Evolutionary conservation across 1,139 yeast species (phyloP), one percentile per base, ranked within the genome.

Genomic region (Debaryomyces coudertii): DNA sequence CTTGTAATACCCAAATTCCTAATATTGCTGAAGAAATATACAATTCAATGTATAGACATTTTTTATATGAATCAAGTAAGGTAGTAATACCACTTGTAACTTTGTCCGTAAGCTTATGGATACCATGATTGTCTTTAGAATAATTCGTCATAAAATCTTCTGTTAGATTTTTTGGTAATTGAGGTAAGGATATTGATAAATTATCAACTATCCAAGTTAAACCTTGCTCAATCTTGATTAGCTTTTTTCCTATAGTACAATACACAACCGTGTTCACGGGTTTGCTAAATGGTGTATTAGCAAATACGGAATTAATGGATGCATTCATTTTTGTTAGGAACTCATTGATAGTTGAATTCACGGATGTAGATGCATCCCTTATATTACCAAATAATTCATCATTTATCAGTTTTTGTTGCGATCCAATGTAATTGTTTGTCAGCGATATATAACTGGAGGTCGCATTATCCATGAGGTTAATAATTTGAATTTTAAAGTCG

Each of bases 171-270:
- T 34, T 16, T 2, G 55, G 53, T 16, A 57, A 14, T 14, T 15
- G 57, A 0, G 97, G 97, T 1, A 92, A 60, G 0, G 68, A 52
- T 1, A 92, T 67, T 12, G 79, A 71, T 2, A 92, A 76, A 53
- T 87, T 74, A 28, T 83, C 70, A 54, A 86, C 76, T 2, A 92
- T 68, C 98, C 98, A 93, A 1, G 83, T 77, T 44, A 92, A 63
- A 0, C 96, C 98, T 20, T 75, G 60, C 53, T 87, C 87, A 0
- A 90, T 69, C 28, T 76, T 73, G 3, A 73, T 71, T 5, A 92
- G 62, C 59, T 92, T 93, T 45, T 85, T 73, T 11, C 90, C 95
- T 35, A 93, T 71, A 1, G 88, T 80, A 66, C 99, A 93, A 42
- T 84, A 82, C 5, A 90, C 87, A 1, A 90, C 82, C 0, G 83